Evolutionary conservation across 768 basidiomycete species (phyloP), one percentile per base, ranked within the genome.

Genomic region (Symmetrospora coprosmae): DNA sequence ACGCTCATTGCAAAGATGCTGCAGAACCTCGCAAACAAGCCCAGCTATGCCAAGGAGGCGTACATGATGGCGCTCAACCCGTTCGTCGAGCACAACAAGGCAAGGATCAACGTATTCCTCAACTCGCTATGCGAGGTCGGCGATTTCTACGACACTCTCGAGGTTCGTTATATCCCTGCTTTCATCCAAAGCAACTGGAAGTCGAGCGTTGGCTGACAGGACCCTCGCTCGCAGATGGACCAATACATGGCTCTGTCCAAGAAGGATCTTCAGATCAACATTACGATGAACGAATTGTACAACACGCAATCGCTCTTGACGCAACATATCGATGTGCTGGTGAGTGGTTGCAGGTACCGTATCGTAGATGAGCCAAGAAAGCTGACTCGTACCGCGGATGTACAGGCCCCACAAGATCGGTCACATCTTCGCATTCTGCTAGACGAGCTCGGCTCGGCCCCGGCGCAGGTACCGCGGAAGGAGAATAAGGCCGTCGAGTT

Each of bases 181-280:
- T 28, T 30, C n/a, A 55, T 3, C 7, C 13, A 25, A 9, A n/a
- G 14, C 33, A 19, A 16, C 14, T 2, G n/a, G 21, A 13, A 17
- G 41, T 38, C 23, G 11, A 9, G 31, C 25, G 30, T 34, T 40
- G 39, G 23, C 41, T 30, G 35, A 19, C 25, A 27, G 11, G n/a
- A 41, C 34, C 6, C 16, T 2, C 43, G 9, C 55, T 6, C 27
- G 2, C 66, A 94, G 92, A 92, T 97, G 84, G 94, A 99, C 74
- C 94, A 97, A 77, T 99, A 99, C 73, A 96, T 99, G 90, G 94
- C 94, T 8, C 76, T 99, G 60, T 96, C 91, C 61, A 99, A 99
- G 80, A 97, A 97, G 74, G 94, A 97, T 71, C 78, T 97, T 61
- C 83, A 85, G 78, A 97, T 99, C 74, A 87, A 90, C 74, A 99